Base-by-base conservation (phyloP, 257 asterid genomes). In the Rhazya stricta region DNA sequence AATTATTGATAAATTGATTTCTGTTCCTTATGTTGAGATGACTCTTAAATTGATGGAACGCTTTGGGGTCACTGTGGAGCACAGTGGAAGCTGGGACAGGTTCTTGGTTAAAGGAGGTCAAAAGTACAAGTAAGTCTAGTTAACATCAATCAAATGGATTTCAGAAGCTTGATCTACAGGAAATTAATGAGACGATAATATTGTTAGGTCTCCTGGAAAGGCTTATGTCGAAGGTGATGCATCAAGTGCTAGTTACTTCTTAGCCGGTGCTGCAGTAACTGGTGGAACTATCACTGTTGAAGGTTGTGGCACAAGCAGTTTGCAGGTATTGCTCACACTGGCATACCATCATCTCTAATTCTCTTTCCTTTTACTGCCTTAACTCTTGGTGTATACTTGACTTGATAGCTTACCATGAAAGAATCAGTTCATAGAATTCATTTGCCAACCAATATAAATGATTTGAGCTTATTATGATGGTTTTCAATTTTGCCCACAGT, bases 191-290 rank as follows among this genome's bases (percentile, higher is more conserved):
- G 18, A 74, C 46, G 15, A 58, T 25, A 1, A 48, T 76, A 57
- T 69, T 60, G 67, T 61, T 72, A 95, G 99, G 83, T 95, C 99
- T 69, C 99, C 98, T 32, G 99, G 98, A 74, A 95, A 92, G 57
- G 93, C 96, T 69, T 92, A 82, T 57, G 99, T 95, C 15, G 99
- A 95, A 89, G 99, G 98, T 71, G 99, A 95, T 81, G 99, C 99
- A 76, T 95, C 98, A n/a, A 95, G 98, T 72, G 98, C 99, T 76
- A 95, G 99, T 81, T 95, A 95, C 90, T 95, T 95, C 88, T 87
- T 95, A 89, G 99, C 97, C 46, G 99, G 99, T 75, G 99, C 99
- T 63, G 98, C 99, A 73, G 81, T 91, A 77, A 95, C 97, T 1
- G 97, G 98, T 75, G 99, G 99, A 79, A 92, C 98, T 42, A 62